Conservation (phyloP, 1,284 basidiomycete species). For the Puccinia hordei region DNA sequence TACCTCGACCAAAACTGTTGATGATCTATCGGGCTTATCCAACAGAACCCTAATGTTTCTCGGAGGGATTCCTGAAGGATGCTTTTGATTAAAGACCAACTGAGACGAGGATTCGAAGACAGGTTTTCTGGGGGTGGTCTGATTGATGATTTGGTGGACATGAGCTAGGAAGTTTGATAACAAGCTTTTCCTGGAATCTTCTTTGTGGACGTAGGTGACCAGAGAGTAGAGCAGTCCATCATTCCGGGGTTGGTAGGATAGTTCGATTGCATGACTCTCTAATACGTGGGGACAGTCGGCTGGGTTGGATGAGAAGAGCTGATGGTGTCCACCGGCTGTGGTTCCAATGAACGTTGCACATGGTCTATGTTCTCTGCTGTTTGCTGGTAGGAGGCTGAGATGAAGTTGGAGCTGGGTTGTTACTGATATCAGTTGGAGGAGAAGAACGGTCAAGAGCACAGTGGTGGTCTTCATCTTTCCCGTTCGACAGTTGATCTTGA, state of each 20-base stretch:
- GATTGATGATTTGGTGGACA: neutral
- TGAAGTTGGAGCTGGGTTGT: neutral
- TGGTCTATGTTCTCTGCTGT: neutral
- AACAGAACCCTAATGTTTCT: neutral
- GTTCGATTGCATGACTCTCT: neutral
- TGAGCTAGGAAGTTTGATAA: neutral
- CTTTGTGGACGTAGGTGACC: neutral
- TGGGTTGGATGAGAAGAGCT: neutral
- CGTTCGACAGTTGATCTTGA: neutral
- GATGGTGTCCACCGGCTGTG: conserved; percentile 1
- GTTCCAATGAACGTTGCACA: neutral
- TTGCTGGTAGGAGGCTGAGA: neutral
- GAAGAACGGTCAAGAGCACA: neutral
- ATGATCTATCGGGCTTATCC: neutral
- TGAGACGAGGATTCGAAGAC: neutral
- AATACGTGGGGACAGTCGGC: neutral
- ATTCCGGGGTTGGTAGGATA: neutral
- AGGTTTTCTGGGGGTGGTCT: neutral
- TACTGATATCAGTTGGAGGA: neutral
- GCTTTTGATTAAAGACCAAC: neutral
- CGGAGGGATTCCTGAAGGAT: neutral
- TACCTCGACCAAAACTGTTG: neutral
- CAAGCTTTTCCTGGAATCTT: neutral
- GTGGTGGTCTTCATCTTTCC: neutral
- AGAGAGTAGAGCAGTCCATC: neutral